These are phyloP conservation scores for Sporothrix variecibatus DNA, from an alignment of 2,329 filamentous ascomycete genomes.

Conservation along the genomic window DNA sequence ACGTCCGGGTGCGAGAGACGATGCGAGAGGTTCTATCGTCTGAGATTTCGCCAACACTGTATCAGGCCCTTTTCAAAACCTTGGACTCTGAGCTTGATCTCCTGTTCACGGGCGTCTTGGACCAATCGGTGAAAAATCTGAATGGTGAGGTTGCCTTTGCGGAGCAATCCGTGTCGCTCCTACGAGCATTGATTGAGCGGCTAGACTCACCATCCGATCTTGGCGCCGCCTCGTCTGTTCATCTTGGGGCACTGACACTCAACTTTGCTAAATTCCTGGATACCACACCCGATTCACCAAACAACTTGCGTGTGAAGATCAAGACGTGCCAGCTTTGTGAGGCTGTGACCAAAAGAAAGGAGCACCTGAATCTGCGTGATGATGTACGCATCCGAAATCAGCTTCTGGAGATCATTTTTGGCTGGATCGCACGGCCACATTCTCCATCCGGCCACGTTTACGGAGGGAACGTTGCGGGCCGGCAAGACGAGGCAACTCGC, in stretches of 20 bases:
- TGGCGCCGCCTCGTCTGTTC: constrained; percentile 62
- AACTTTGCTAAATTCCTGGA: constrained; percentile 69
- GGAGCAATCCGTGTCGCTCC: constrained; percentile 65
- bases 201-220: constrained; percentile 65
- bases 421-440: constrained; percentile 66
- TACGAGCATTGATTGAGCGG: constrained; percentile 65
- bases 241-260: constrained; percentile 63
- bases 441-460: constrained; percentile 51
- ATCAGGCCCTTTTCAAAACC: constrained; percentile 64
- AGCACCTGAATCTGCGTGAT: constrained; percentile 67
- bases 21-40: constrained; percentile 66
- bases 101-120: constrained; percentile 59
- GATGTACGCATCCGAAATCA: constrained; percentile 70
- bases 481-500: constrained; percentile 58
- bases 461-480: constrained; percentile 37
- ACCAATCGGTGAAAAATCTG: constrained; percentile 52
- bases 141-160: constrained; percentile 67
- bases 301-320: constrained; percentile 65
- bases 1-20: constrained; percentile 65
- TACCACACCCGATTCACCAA: constrained; percentile 56
- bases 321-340: constrained; percentile 69
- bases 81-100: constrained; percentile 65
- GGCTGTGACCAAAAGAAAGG: constrained; percentile 65
- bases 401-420: constrained; percentile 66
- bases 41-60: constrained; percentile 64